Percentiles rank a stretch among this genome's conserved stretches.
Evolutionary conservation across 2,329 filamentous ascomycete species (phyloP).

Genomic region (Pestalotiopsis sp.): DNA sequence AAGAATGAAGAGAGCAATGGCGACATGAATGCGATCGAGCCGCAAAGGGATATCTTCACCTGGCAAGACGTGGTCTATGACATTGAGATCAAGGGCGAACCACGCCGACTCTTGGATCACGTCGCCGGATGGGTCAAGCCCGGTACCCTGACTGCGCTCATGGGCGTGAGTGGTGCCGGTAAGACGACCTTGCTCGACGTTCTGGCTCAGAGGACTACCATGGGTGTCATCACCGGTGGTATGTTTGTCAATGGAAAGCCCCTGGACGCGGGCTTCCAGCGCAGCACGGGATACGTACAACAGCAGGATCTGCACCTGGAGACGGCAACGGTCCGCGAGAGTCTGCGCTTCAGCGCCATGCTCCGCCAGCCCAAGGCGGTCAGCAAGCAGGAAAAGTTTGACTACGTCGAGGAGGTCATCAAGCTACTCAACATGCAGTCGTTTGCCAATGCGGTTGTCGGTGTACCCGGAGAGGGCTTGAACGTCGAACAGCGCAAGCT

Average conservation of each 20-base stretch:
- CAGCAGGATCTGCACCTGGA: slow-evolving; percentile 68
- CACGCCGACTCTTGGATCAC: slow-evolving; percentile 72
- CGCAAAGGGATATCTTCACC: slow-evolving; percentile 60
- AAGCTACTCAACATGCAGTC: slow-evolving; percentile 66
- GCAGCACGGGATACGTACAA: slow-evolving; percentile 69
- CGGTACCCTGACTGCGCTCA: slow-evolving; percentile 80
- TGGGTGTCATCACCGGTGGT: slow-evolving; percentile 69
- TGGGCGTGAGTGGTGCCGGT: slow-evolving; percentile 71
- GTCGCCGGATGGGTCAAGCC: slow-evolving; percentile 90
- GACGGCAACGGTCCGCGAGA: slow-evolving; percentile 67
- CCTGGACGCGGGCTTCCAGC: slow-evolving; percentile 65
- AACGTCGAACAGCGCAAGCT: slow-evolving; percentile 48
- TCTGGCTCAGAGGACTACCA: slow-evolving; percentile 67
- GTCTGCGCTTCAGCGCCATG: slow-evolving; percentile 63
- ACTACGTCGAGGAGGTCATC: slow-evolving; percentile 68
- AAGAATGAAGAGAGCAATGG: background rate
- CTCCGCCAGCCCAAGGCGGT: slow-evolving; percentile 62
- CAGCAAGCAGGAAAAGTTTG: slow-evolving; percentile 60
- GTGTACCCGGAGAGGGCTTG: slow-evolving; percentile 63
- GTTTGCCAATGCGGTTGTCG: slow-evolving; percentile 69
- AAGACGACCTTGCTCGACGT: slow-evolving; percentile 74
- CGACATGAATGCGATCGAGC: slow-evolving; percentile 8
- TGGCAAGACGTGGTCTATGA: slow-evolving; percentile 76
- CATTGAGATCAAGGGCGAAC: slow-evolving; percentile 70
- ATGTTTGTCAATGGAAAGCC: slow-evolving; percentile 67